A percentile compares a stretch with the other conserved stretches of the same genome.
Evolutionary conservation across 208 protist genomes (phyloP).

Genomic region (Trypanosoma cruzi): DNA sequence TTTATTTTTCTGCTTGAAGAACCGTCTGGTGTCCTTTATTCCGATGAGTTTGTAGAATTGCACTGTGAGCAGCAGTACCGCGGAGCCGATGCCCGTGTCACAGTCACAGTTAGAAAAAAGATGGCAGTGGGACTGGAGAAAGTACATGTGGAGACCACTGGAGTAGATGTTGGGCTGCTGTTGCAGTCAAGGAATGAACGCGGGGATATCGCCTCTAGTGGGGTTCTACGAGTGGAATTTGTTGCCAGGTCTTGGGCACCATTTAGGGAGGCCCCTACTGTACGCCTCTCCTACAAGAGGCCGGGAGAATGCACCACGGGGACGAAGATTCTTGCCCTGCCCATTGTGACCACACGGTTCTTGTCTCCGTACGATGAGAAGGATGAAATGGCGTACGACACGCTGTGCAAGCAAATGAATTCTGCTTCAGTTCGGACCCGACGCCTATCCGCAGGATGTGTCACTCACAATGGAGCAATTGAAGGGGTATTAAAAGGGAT

Average conservation of each 20-base stretch:
- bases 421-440: conserved; percentile 29
- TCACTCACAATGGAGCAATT: conserved; percentile 4
- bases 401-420: conserved; percentile 45
- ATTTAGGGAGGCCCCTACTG: conserved; percentile 56
- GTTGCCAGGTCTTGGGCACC: conserved; percentile 61
- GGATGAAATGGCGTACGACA: conserved; percentile 33
- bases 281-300: conserved; percentile 55
- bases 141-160: conserved; percentile 47
- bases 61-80: conserved; percentile 49
- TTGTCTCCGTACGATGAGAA: conserved; percentile 62
- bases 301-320: conserved; percentile 2
- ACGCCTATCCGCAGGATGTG: conserved; percentile 19
- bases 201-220: conserved; percentile 25
- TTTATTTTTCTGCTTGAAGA: conserved; percentile 34
- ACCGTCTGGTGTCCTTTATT: conserved; percentile 44
- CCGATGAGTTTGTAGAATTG: conserved; percentile 50
- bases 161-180: conserved; percentile 51
- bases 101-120: conserved; percentile 37
- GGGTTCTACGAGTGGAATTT: conserved; percentile 50
- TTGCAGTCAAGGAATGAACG: conserved; percentile 55
- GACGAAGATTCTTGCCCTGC: conserved; percentile 59
- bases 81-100: conserved; percentile 51
- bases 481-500: conserved; percentile 12
- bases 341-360: conserved; percentile 64
- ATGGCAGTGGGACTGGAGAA: conserved; percentile 27